These are phyloP conservation scores for Spinellus fusiger DNA, from an alignment of 192 early-diverging fungal species.

Conservation along the genomic window DNA sequence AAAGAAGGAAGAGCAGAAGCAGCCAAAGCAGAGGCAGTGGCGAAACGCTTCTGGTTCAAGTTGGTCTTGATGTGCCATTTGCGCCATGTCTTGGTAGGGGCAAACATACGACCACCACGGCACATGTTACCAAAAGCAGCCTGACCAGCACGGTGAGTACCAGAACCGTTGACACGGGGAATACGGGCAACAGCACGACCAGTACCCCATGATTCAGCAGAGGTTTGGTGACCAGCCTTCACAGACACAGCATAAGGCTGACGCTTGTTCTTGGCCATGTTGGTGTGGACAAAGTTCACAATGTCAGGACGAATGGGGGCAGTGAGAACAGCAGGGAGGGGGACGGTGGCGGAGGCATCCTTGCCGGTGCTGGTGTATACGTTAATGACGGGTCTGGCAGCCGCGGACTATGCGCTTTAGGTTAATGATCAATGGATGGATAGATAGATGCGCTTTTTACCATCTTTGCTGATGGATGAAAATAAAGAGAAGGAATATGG, in stretches of 20 bases:
- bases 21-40: conserved; percentile 95
- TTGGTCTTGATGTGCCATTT: conserved; percentile 99
- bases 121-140: conserved; percentile 99
- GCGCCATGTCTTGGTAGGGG: conserved; percentile 99
- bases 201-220: conserved; percentile 97
- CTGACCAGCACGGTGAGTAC: conserved; percentile 98
- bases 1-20: conserved; percentile 89
- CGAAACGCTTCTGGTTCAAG: conserved; percentile 98
- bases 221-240: conserved; percentile 99
- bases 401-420: conserved; percentile 9
- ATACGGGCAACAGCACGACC: conserved; percentile 99
- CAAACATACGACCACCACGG: conserved; percentile 99
- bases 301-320: conserved; percentile 98
- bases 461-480: background rate
- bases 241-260: conserved; percentile 94
- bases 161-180: conserved; percentile 93
- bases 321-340: conserved; percentile 92
- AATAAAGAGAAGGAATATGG: background rate
- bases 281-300: conserved; percentile 94
- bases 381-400: conserved; percentile 86
- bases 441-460: background rate
- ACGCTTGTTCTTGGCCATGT: conserved; percentile 99
- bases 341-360: conserved; percentile 63
- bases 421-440: background rate
- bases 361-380: conserved; percentile 81